Evolutionary conservation across 2,329 filamentous ascomycete species (phyloP).

Genomic region (Ceratocystiopsis brevicomis): DNA sequence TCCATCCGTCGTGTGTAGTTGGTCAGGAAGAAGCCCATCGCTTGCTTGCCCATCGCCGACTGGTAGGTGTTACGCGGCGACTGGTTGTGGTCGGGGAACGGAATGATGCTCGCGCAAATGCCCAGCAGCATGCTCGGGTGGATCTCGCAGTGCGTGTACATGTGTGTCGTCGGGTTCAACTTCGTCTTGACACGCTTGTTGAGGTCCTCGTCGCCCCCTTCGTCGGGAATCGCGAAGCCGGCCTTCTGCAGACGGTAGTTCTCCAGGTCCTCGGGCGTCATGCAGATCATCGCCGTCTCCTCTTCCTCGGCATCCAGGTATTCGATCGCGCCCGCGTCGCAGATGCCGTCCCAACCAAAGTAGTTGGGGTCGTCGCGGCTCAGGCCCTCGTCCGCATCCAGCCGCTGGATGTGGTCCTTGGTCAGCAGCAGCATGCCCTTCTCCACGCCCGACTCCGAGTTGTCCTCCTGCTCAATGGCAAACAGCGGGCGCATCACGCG

Average conservation of each 20-base stretch:
- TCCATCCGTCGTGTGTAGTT: constrained; percentile 97
- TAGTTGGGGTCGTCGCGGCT: constrained; percentile 40
- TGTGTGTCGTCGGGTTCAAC: constrained; percentile 71
- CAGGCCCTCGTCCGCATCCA: constrained; percentile 46
- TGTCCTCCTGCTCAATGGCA: constrained; percentile 77
- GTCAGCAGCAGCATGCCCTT: constrained; percentile 63
- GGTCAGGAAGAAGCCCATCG: constrained; percentile 96
- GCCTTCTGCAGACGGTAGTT: constrained; percentile 48
- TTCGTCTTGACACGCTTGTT: constrained; percentile 78
- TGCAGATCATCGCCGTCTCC: constrained; percentile 96
- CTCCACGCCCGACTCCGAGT: constrained; percentile 36
- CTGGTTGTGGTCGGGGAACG: constrained; percentile 96
- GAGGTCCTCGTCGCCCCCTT: constrained; percentile 49
- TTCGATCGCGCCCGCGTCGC: constrained; percentile 73
- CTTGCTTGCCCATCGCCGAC: constrained; percentile 99
- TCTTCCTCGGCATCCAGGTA: constrained; percentile 97
- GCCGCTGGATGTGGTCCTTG: constrained; percentile 57
- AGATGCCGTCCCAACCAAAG: constrained; percentile 77
- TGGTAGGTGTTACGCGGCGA: constrained; percentile 98
- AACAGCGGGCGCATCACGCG: constrained; percentile 86
- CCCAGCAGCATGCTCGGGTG: constrained; percentile 98
- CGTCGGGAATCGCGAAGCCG: constrained; percentile 17
- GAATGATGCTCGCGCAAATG: constrained; percentile 97
- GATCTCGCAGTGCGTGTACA: constrained; percentile 97
- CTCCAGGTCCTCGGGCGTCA: constrained; percentile 91